Conservation (phyloP, 129 eudicot genomes). For the Kitagawia praeruptora region DNA sequence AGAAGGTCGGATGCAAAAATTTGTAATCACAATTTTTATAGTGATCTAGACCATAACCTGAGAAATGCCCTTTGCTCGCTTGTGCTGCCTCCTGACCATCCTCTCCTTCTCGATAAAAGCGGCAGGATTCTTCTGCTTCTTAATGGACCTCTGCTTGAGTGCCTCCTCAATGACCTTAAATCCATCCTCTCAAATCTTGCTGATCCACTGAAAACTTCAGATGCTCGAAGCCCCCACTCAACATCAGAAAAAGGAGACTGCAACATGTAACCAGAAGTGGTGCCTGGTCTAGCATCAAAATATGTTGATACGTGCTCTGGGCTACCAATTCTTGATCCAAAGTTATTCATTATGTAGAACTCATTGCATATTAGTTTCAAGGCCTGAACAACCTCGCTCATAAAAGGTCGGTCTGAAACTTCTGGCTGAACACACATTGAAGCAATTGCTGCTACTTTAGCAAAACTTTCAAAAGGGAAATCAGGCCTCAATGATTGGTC, state of each 20-base stretch:
- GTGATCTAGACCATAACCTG: constrained; percentile 58
- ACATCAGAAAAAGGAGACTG: constrained; percentile 35
- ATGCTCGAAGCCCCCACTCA: constrained; percentile 55
- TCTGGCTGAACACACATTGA: constrained; percentile 98
- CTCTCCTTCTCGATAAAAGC: constrained; percentile 54
- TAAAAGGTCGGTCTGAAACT: constrained; percentile 90
- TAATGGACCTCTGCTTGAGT: constrained; percentile 74
- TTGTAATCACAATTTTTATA: constrained; percentile 20
- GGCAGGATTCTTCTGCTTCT: constrained; percentile 35
- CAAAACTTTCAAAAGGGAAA: constrained; percentile 62
- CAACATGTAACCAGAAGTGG: constrained; percentile 18
- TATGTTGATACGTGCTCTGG: constrained; percentile 46
- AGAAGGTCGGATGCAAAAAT: background rate
- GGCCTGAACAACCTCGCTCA: constrained; percentile 99
- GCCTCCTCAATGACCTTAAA: constrained; percentile 43
- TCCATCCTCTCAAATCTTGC: constrained; percentile 19
- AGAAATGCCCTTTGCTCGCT: constrained; percentile 53
- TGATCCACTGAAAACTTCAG: constrained; percentile 36
- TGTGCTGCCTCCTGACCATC: constrained; percentile 57
- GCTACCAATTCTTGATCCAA: constrained; percentile 49
- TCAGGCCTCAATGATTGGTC: constrained; percentile 61
- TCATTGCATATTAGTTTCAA: constrained; percentile 67
- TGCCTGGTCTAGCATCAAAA: constrained; percentile 33
- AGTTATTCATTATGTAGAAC: constrained; percentile 40
- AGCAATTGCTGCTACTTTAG: constrained; percentile 94